Conservation (phyloP, 768 basidiomycete genomes). For the Serpula lacrymans region DNA sequence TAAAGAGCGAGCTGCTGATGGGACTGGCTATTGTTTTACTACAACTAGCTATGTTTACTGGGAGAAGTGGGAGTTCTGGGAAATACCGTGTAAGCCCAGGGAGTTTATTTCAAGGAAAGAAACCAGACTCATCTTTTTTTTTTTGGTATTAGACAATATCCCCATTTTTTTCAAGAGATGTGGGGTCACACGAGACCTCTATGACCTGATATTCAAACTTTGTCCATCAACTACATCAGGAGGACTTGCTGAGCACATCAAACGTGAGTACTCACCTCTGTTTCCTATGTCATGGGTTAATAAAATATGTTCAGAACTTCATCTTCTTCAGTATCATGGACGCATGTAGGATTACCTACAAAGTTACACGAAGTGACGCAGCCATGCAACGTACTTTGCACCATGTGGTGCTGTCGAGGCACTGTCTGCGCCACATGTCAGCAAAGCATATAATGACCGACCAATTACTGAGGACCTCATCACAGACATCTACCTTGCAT, state of each 20-base stretch:
- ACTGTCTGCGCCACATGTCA: too few relatives aligned
- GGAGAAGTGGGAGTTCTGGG: constrained; percentile 15
- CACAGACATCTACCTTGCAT: too few relatives aligned
- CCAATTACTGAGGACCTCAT: too few relatives aligned
- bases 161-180: constrained; percentile 18
- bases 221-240: constrained; percentile 14
- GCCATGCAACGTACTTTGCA: too few relatives aligned
- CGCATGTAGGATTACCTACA: constrained; percentile 14
- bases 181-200: constrained; percentile 18
- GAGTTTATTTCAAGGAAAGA: too few relatives aligned
- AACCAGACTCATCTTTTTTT: background rate
- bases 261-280: constrained; percentile 11
- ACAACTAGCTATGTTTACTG: constrained; percentile 17
- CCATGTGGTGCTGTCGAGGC: too few relatives aligned
- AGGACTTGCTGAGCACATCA: constrained; percentile 18
- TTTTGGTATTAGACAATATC: constrained; percentile 10
- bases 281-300: background rate
- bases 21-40: constrained; percentile 8
- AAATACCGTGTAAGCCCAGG: constrained; percentile 14
- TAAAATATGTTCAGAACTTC: constrained; percentile 14
- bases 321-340: constrained; percentile 18
- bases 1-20: background rate
- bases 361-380: too few relatives aligned
- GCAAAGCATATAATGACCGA: too few relatives aligned
- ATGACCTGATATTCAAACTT: constrained; percentile 20